phyloP scores from a whole-genome alignment of 805 yeast genomes.

The Wickerhamia fluorescens region DNA sequence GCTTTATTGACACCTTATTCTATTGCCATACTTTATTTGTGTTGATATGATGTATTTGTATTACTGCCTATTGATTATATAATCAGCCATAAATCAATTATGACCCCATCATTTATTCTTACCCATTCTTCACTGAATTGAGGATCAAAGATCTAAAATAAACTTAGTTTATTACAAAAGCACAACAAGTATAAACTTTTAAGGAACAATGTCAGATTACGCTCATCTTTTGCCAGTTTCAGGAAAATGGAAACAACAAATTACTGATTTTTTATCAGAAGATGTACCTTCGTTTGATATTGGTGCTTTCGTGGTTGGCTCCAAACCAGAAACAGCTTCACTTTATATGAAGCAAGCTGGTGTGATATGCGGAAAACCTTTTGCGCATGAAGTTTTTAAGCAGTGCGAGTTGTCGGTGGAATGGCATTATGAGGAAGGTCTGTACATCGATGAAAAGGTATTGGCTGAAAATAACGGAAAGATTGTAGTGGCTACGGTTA shows the following conservation, averaged over 20 bases:
- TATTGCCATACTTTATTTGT: too few relatives aligned
- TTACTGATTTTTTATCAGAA: constrained; percentile 71
- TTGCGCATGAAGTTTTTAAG: constrained; percentile 74
- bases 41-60: too few relatives aligned
- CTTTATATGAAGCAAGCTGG: constrained; percentile 79
- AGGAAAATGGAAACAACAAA: constrained; percentile 77
- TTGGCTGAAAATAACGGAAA: constrained; percentile 46
- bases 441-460: constrained; percentile 30
- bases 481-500: constrained; percentile 67
- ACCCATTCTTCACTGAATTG: too few relatives aligned
- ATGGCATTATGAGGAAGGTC: constrained; percentile 75
- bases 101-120: too few relatives aligned
- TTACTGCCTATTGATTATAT: too few relatives aligned
- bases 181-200: too few relatives aligned
- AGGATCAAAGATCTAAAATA: too few relatives aligned
- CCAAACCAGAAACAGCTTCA: constrained; percentile 60
- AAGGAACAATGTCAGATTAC: constrained; percentile 10
- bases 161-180: too few relatives aligned
- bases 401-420: constrained; percentile 67
- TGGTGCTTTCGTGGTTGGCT: constrained; percentile 95
- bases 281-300: constrained; percentile 92
- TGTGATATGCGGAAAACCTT: constrained; percentile 78
- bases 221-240: constrained; percentile 61
- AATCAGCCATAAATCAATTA: too few relatives aligned
- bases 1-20: too few relatives aligned